Conservation (phyloP, 768 basidiomycete genomes). For the Phylloporus scabripes region DNA sequence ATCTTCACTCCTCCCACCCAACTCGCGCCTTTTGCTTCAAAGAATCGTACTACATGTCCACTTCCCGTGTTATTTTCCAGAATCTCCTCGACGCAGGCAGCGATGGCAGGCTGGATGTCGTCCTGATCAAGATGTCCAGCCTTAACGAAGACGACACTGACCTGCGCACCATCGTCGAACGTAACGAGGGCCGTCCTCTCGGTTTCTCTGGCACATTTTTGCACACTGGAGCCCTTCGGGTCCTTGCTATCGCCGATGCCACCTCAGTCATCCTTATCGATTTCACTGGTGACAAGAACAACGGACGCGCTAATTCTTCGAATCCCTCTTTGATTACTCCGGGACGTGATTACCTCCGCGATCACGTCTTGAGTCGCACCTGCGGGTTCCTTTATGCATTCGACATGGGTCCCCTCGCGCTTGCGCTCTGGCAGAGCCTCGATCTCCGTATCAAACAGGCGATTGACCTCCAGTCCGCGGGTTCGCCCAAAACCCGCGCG, state of each 20-base stretch:
- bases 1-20: background rate
- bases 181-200: constrained; percentile 31
- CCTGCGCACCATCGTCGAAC: constrained; percentile 21
- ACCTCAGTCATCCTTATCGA: constrained; percentile 25
- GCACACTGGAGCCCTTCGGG: constrained; percentile 17
- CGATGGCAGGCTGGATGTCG: constrained; percentile 18
- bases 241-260: constrained; percentile 27
- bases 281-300: constrained; percentile 27
- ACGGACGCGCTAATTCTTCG: constrained; percentile 27
- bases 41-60: constrained; percentile 6
- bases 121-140: constrained; percentile 14
- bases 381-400: constrained; percentile 28
- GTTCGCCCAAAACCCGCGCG: constrained; percentile 10
- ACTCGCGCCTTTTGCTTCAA: constrained; percentile 5
- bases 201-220: constrained; percentile 26
- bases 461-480: constrained; percentile 26
- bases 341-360: constrained; percentile 25
- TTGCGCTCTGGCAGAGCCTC: constrained; percentile 27
- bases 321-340: constrained; percentile 10
- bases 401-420: constrained; percentile 27
- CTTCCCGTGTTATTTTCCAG: constrained; percentile 21
- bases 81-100: constrained; percentile 24
- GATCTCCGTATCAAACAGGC: constrained; percentile 32
- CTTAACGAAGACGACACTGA: constrained; percentile 21
- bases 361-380: constrained; percentile 26